Percentiles rank a stretch among this genome's conserved stretches.
phyloP scores from a whole-genome alignment of 805 yeast genomes.

The Zygoascus ofunaensis region DNA sequence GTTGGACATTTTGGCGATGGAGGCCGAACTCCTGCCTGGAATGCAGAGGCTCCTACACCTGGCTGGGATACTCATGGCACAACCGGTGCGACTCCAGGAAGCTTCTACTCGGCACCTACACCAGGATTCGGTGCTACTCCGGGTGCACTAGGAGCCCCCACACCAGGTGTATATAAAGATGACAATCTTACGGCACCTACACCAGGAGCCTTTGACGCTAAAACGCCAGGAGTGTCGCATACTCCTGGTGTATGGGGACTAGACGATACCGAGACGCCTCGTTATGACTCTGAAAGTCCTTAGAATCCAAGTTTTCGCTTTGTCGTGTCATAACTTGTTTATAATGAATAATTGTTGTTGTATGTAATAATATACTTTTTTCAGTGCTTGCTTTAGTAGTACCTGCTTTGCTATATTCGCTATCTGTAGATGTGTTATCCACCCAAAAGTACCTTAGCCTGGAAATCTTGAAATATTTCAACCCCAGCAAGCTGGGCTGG shows the following conservation, averaged over 20 bases:
- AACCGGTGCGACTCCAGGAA: constrained; percentile 28
- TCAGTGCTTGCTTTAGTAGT: no score
- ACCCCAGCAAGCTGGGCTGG: no score
- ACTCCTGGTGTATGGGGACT: constrained; percentile 30
- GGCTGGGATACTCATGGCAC: constrained; percentile 33
- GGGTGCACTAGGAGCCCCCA: constrained; percentile 33
- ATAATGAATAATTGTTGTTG: background rate
- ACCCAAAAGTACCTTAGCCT: no score
- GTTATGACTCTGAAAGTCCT: constrained; percentile 23
- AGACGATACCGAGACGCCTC: constrained; percentile 25
- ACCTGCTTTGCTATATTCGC: no score
- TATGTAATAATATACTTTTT: background rate
- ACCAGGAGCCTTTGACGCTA: constrained; percentile 31
- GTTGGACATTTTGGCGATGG: constrained; percentile 31
- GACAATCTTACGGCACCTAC: constrained; percentile 26
- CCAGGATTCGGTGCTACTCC: constrained; percentile 33
- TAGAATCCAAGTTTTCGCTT: constrained; percentile 1
- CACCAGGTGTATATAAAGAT: constrained; percentile 29
- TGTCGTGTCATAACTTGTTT: no score
- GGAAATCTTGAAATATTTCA: no score
- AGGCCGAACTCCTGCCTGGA: constrained; percentile 39
- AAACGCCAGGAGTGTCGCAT: constrained; percentile 29
- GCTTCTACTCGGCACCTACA: constrained; percentile 30
- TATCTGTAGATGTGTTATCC: no score
- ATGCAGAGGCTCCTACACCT: constrained; percentile 36